Evolutionary conservation across 305 asterid species (phyloP).

Genomic region (Andrographis paniculata): DNA sequence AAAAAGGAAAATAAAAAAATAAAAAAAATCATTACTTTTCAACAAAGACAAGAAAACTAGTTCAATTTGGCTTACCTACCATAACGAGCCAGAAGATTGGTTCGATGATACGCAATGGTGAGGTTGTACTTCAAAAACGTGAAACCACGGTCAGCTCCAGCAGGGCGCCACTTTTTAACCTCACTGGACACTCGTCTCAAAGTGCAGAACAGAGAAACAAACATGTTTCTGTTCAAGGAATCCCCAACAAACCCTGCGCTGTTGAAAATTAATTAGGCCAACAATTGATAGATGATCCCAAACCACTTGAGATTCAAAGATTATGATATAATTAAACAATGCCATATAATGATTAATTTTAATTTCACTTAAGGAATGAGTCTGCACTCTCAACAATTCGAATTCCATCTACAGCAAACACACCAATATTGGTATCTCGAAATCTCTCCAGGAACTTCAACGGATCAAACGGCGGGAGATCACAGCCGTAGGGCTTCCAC

Average conservation of each 20-base stretch:
- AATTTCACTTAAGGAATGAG: no score
- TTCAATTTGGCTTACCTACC: slow-evolving; percentile 76
- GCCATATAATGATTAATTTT: no score
- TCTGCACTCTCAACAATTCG: not conserved
- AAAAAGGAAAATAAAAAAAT: no score
- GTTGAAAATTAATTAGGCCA: slow-evolving; percentile 34
- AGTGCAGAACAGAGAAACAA: slow-evolving; percentile 79
- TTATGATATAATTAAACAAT: not conserved
- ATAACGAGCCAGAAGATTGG: slow-evolving; percentile 90
- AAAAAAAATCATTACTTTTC: no score
- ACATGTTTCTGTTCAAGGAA: slow-evolving; percentile 95
- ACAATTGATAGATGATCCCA: slow-evolving; percentile 10
- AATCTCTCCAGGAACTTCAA: slow-evolving; percentile 47
- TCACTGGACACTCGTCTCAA: slow-evolving; percentile 51
- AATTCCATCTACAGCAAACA: not conserved
- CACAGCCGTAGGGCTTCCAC: slow-evolving; percentile 80
- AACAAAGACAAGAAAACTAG: slow-evolving; percentile 9
- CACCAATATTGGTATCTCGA: slow-evolving; percentile 73
- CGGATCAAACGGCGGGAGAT: slow-evolving; percentile 72
- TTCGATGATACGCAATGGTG: slow-evolving; percentile 87
- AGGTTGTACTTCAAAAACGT: slow-evolving; percentile 82
- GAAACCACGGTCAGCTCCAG: slow-evolving; percentile 89
- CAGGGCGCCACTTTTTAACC: slow-evolving; percentile 96
- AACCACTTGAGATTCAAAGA: not conserved
- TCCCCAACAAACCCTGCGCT: slow-evolving; percentile 98